Evolutionary conservation across 2,329 filamentous ascomycete species (phyloP).

Genomic region (Escovopsis sp.): DNA sequence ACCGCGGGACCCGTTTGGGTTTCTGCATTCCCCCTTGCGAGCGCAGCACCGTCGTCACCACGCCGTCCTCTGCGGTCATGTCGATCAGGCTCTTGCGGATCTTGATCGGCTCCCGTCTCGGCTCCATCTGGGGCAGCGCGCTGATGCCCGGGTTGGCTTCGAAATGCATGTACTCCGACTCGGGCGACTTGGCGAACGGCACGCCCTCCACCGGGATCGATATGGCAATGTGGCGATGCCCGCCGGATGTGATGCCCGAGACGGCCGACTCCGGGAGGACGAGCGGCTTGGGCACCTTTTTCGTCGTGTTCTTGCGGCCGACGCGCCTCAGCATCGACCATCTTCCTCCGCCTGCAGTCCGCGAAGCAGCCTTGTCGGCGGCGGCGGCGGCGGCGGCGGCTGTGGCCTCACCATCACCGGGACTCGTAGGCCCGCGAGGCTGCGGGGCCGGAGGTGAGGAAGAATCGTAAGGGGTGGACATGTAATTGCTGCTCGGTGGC

Average conservation of each 20-base stretch:
- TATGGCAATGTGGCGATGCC: slow-evolving; percentile 45
- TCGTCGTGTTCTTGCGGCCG: slow-evolving; percentile 21
- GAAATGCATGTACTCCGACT: slow-evolving; percentile 15
- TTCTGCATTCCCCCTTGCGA: slow-evolving; percentile 14
- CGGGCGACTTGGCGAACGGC: slow-evolving; percentile 21
- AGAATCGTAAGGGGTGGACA: slow-evolving; percentile 27
- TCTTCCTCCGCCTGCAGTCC: slow-evolving; percentile 15
- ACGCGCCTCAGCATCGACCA: slow-evolving; percentile 30
- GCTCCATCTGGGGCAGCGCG: slow-evolving; percentile 13
- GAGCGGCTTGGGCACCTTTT: slow-evolving; percentile 17
- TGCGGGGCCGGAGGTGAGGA: slow-evolving; percentile 7
- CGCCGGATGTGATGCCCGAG: slow-evolving; percentile 36
- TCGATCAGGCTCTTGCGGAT: too few species aligned
- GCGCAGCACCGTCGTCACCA: slow-evolving; percentile 22
- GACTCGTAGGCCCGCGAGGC: slow-evolving; percentile 6
- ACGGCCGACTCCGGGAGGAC: slow-evolving; percentile 41
- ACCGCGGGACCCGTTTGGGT: neutral
- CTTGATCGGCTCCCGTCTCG: neutral
- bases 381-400: neutral
- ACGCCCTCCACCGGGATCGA: slow-evolving; percentile 41
- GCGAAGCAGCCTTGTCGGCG: neutral
- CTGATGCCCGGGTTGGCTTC: too few species aligned
- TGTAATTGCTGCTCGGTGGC: slow-evolving; percentile 34
- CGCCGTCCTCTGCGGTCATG: slow-evolving; percentile 19
- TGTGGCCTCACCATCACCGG: too few species aligned